Conservation (phyloP, 208 protist species). For the Leishmania major region DNA sequence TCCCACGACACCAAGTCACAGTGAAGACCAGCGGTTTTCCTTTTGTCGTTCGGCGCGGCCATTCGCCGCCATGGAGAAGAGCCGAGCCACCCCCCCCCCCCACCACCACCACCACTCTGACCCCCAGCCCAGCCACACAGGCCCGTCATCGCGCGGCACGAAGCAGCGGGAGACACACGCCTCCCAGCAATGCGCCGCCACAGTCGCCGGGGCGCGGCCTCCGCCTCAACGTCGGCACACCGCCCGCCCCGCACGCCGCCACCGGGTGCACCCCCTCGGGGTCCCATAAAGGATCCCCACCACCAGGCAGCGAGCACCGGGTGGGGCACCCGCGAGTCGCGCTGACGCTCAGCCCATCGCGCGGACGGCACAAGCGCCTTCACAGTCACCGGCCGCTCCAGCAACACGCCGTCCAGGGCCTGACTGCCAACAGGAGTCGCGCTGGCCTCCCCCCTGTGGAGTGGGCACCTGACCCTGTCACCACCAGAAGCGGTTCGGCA, state of each 20-base stretch:
- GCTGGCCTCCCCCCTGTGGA: background rate
- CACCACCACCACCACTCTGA: background rate
- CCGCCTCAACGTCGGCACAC: too few species aligned
- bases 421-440: background rate
- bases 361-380: background rate
- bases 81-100: background rate
- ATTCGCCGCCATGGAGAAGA: background rate
- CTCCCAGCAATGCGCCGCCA: background rate
- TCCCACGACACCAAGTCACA: background rate
- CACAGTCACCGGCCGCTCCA: background rate
- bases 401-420: background rate
- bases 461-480: background rate
- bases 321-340: background rate
- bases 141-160: background rate
- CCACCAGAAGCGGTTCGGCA: background rate
- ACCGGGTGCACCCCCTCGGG: background rate
- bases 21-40: background rate
- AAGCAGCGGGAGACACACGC: background rate
- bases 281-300: background rate
- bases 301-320: background rate
- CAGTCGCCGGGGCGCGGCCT: background rate
- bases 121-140: background rate
- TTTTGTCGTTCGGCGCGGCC: background rate
- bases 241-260: background rate
- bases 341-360: background rate